A percentile compares a stretch with the other conserved stretches of the same genome.
Evolutionary conservation across 352 stramenopile species (phyloP).

Genomic region (Pelagophyceae sp.): DNA sequence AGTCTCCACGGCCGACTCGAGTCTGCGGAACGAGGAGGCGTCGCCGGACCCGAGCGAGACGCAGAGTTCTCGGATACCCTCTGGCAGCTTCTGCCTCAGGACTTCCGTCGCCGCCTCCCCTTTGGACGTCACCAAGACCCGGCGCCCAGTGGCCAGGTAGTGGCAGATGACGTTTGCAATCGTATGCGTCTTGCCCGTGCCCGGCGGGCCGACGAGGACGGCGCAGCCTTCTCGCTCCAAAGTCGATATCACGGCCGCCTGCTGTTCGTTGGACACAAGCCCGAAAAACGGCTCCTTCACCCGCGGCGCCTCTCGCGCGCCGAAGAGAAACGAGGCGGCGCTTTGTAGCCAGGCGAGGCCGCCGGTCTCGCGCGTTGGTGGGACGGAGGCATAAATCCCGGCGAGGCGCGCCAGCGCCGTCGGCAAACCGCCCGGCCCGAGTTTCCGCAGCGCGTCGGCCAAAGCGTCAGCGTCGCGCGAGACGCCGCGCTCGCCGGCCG

Average conservation of each 20-base stretch:
- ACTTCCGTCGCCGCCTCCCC: conserved; percentile 37
- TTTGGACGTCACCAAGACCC: conserved; percentile 44
- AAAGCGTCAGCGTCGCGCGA: background rate
- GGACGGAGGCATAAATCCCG: background rate
- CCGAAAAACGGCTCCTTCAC: background rate
- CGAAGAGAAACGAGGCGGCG: background rate
- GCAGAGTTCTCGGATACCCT: conserved; percentile 37
- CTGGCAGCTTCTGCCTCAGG: conserved; percentile 35
- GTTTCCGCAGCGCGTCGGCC: background rate
- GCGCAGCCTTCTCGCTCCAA: background rate
- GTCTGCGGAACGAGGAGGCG: conserved; percentile 36
- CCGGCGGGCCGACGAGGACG: conserved; percentile 18
- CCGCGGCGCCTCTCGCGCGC: background rate
- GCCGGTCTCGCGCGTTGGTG: background rate
- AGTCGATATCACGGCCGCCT: background rate
- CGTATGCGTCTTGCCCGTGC: conserved; percentile 32
- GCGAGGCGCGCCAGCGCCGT: background rate
- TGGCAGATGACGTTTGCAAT: conserved; percentile 43
- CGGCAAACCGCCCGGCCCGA: background rate
- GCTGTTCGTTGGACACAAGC: background rate
- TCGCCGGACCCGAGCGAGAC: conserved; percentile 42
- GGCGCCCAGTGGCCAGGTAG: conserved; percentile 41
- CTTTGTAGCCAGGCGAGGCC: background rate
- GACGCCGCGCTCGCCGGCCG: background rate
- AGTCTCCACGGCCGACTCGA: conserved; percentile 44